phyloP scores from a whole-genome alignment of 1,284 basidiomycete genomes.

The Rhodotorula sp. region DNA sequence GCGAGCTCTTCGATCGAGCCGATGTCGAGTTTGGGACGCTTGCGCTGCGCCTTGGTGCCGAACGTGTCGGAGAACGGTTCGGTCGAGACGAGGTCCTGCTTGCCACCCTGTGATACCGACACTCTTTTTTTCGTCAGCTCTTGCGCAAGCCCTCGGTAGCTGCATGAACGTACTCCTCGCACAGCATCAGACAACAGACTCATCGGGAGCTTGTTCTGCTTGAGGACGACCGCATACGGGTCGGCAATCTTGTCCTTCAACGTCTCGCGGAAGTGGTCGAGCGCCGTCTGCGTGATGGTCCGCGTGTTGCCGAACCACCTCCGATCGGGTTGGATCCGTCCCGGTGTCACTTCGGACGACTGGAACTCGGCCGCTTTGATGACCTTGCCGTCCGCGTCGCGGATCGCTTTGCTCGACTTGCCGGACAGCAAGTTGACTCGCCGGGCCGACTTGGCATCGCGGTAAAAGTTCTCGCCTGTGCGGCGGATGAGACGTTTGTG shows the following conservation, averaged over 20 bases:
- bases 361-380: constrained; percentile 89
- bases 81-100: constrained; percentile 75
- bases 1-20: constrained; percentile 84
- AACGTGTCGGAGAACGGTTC: constrained; percentile 91
- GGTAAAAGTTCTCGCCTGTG: constrained; percentile 44
- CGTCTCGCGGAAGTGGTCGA: constrained; percentile 90
- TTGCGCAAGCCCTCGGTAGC: no score
- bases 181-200: constrained; percentile 71
- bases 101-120: constrained; percentile 27
- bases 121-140: no score
- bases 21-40: constrained; percentile 75
- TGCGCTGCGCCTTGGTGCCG: constrained; percentile 88
- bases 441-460: constrained; percentile 63
- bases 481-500: no score
- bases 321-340: constrained; percentile 85
- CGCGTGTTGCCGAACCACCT: constrained; percentile 97
- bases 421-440: constrained; percentile 75
- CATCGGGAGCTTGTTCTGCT: constrained; percentile 92
- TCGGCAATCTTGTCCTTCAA: constrained; percentile 78
- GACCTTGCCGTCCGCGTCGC: constrained; percentile 85
- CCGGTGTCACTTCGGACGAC: constrained; percentile 80
- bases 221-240: constrained; percentile 87
- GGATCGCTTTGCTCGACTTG: constrained; percentile 79
- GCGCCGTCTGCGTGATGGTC: constrained; percentile 91
- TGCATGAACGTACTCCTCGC: constrained; percentile 10